phyloP scores from a whole-genome alignment of 257 asterid species.

The Jasminum sambac region DNA sequence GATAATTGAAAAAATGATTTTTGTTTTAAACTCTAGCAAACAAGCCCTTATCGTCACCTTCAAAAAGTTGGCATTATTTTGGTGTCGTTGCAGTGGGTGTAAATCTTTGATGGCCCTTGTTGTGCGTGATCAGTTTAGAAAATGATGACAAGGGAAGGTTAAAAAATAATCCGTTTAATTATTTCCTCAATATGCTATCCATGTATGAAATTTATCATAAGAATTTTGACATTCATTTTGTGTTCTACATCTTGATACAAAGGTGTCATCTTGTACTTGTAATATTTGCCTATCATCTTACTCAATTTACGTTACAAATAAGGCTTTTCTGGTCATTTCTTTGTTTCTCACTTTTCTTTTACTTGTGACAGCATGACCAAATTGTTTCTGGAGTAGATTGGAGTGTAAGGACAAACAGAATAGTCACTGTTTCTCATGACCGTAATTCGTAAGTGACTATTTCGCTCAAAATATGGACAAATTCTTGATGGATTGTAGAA shows the following conservation, averaged over 20 bases:
- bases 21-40: no score
- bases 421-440: constrained; percentile 97
- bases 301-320: constrained; percentile 6
- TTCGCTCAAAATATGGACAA: constrained; percentile 15
- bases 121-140: neutral
- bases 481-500: neutral
- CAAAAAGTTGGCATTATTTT: neutral
- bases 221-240: neutral
- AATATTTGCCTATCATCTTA: constrained; percentile 8
- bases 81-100: neutral
- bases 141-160: neutral
- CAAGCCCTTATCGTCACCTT: neutral
- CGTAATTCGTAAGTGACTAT: constrained; percentile 88
- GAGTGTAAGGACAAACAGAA: constrained; percentile 75
- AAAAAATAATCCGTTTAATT: neutral
- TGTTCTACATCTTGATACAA: constrained; percentile 15
- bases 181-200: neutral
- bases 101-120: neutral
- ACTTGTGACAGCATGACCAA: constrained; percentile 89
- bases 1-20: no score
- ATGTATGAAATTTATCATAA: neutral
- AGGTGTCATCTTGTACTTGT: neutral
- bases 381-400: constrained; percentile 97
- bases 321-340: constrained; percentile 4
- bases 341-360: constrained; percentile 28